Conservation (phyloP, 768 basidiomycete species). For the Pleurotus platypus region DNA sequence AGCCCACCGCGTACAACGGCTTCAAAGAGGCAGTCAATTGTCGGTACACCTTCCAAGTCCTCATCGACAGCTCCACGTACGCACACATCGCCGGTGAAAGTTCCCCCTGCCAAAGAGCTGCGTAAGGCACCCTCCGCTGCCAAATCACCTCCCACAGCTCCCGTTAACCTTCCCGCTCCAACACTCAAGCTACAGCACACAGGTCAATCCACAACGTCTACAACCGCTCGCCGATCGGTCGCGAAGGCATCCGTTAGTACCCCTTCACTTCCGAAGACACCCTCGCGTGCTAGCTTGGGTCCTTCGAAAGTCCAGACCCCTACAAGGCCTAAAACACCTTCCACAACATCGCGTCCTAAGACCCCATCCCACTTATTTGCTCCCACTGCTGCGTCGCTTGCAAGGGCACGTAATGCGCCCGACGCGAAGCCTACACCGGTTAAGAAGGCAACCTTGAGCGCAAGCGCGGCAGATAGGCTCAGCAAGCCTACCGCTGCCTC, state of each 20-base stretch:
- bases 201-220: constrained; percentile 34
- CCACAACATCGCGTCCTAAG: constrained; percentile 44
- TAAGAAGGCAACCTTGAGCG: constrained; percentile 53
- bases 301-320: constrained; percentile 14
- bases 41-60: background rate
- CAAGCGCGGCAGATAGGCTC: constrained; percentile 58
- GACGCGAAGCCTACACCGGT: constrained; percentile 41
- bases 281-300: constrained; percentile 9
- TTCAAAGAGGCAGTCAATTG: background rate
- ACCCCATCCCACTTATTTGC: constrained; percentile 72
- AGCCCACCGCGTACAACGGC: background rate
- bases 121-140: background rate
- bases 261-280: constrained; percentile 13
- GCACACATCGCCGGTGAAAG: constrained; percentile 1
- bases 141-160: constrained; percentile 17
- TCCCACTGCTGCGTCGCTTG: constrained; percentile 81
- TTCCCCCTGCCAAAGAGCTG: background rate
- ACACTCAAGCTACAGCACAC: constrained; percentile 32
- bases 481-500: constrained; percentile 85
- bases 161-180: constrained; percentile 16
- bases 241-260: constrained; percentile 12
- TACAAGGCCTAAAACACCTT: constrained; percentile 28
- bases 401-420: constrained; percentile 55
- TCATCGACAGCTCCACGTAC: constrained; percentile 3
- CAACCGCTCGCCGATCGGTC: constrained; percentile 20